Percentiles rank a stretch among this genome's conserved stretches.
phyloP scores from a whole-genome alignment of 768 basidiomycete genomes.

The Termitomyces sp. region DNA sequence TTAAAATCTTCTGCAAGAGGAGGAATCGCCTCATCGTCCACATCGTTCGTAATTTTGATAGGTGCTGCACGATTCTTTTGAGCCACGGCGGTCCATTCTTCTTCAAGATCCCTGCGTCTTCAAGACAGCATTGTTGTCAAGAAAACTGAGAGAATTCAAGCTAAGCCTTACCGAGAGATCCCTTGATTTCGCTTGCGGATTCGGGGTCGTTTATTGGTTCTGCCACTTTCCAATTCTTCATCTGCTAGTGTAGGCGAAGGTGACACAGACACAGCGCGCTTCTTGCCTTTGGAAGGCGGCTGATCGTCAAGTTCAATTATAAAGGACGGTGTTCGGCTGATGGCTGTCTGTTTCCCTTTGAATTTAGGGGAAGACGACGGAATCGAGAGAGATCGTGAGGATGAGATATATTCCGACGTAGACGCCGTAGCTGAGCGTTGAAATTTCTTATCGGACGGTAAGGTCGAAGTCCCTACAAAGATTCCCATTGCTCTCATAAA shows the following conservation, averaged over 20 bases:
- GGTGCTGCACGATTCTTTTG: slow-evolving; percentile 21
- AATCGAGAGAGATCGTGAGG: neutral
- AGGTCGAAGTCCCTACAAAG: neutral
- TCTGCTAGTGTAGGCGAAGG: neutral
- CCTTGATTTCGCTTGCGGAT: neutral
- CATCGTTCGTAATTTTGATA: slow-evolving; percentile 31
- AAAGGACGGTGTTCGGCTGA: neutral
- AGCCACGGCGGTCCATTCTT: slow-evolving; percentile 30
- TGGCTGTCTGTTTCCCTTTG: slow-evolving; percentile 2
- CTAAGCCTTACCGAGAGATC: neutral
- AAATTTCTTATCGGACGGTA: neutral
- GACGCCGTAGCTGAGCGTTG: neutral
- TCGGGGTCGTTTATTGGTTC: neutral
- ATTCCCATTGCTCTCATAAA: neutral
- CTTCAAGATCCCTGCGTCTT: slow-evolving; percentile 22
- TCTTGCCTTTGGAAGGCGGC: neutral
- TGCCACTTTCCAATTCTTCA: neutral
- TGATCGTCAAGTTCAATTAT: neutral
- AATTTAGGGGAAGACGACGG: neutral
- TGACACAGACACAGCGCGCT: neutral
- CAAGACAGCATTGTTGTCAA: too few relatives aligned
- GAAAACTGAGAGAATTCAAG: neutral
- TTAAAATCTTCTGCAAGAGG: slow-evolving; percentile 34
- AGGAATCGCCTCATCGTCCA: slow-evolving; percentile 42
- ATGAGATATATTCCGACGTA: neutral